Base-by-base conservation (phyloP, 2,329 filamentous ascomycete species). In the Colletotrichum sp. region DNA sequence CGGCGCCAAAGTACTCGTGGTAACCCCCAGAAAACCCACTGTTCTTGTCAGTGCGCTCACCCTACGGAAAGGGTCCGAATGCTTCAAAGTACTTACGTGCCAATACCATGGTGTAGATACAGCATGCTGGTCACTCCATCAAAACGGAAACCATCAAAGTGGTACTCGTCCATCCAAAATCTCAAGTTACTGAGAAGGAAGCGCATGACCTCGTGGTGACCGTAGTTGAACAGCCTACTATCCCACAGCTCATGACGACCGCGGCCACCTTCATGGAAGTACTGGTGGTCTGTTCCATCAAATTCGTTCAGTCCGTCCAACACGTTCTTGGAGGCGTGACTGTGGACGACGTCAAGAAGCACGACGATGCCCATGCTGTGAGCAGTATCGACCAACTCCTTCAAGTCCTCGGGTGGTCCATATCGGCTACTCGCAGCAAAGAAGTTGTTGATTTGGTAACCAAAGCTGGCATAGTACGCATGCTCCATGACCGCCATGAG, bases 401-500 rank as follows among this genome's bases (percentile, higher is more conserved):
- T 99, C 79, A 99, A 89, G 48, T 98, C 97, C 82, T 99, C 97
- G 0, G 97, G 97, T 1, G 93, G 91, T 56, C 97, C 97, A 82
- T 98, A 99, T 77, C 97, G 93, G 84, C 96, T 98, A 85, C 96
- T 98, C 15, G 96, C 96, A 32, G 97, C 97, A 81, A 98, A 99
- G 89, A 99, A 99, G 85, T 94, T 98, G 88, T 98, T 99, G 86
- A 99, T 92, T 85, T 99, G 97, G 85, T 99, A 99, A 62, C 97
- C 97, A 81, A 99, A 99, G 82, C 96, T 98, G 81, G 97, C 97
- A 84, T 99, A 99, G 89, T 99, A 99, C 66, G 97, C 97, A 85
- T 99, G 97, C 83, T 99, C 97, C 96, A 99, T 99, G 82, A 99
- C 90, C 61, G 97, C 97, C 97, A 99, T 99, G 78, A 99, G 89